Evolutionary conservation across 116 monocot species (phyloP), one percentile per base, ranked within the genome.

Genomic region (Thalassia testudinum): DNA sequence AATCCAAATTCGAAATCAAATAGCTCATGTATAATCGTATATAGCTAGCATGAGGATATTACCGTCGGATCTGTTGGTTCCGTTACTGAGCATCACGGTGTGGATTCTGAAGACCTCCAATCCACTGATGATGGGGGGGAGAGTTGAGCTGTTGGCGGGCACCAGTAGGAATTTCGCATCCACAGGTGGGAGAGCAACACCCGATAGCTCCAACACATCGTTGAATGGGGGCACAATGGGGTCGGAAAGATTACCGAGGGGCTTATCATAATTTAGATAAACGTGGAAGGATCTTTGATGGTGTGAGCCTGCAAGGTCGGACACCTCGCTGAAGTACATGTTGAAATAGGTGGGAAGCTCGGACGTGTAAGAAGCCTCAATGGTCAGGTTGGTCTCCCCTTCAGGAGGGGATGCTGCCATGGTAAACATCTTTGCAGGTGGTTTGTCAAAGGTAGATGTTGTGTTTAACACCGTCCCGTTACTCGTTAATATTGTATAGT

Each of bases 261-360:
- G 58, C 16, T 47, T 30, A 15, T 44, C 59, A 20, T 75, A n/a
- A 34, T 34, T 65, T 28, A 58, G 21, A 37, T 26, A 48, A 16
- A 75, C 5, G 1, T 43, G 20, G 26, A 75, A 58, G 4, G 66
- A 45, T 23, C 75, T 53, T 1, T 5, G 30, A 0, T 44, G 7
- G 17, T 21, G 43, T 1, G 30, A 34, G 6, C 6, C 30, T 10
- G 30, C 30, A 34, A 34, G 30, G 30, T 34, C 30, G 49, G 55
- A 25, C 47, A 5, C 12, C 22, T 75, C 75, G n/a, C 64, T 15
- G 49, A 70, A 70, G 53, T 62, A 75, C 1, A 73, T 0, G 63
- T 67, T 73, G 42, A 62, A 4, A 57, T 53, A 62, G 26, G 56
- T n/a, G 24, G 43, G 5, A 1, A 27, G n/a, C 17, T 58, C 44